Base-by-base conservation (phyloP, 345 rosid genomes). In the Orychophragmus violaceus region DNA sequence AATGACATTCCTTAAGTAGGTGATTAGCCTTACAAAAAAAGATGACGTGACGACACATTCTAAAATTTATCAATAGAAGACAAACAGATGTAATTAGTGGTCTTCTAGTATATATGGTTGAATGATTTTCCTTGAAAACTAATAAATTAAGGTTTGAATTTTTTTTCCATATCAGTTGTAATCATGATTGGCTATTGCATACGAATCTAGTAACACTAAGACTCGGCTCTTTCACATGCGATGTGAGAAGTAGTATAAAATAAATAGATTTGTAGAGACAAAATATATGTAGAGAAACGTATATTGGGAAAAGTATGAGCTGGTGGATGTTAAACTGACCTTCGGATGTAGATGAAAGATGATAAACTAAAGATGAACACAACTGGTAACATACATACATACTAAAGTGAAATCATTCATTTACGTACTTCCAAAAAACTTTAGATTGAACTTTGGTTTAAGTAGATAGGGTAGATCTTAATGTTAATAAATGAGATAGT, bases 381-480 rank as follows among this genome's bases (percentile, higher is more conserved):
- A 46, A n/a, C 44, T 7, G 32, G 63, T 67, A 44, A 30, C 18
- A 44, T 44, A n/a, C 6, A 5, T 42, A 18, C 18, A 62, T 69
- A 51, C 33, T 21, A 25, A 49, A 49, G 29, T 23, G 5, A 59
- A 60, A 14, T 28, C 53, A 60, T 69, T 51, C 18, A 28, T 10
- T 52, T 36, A 29, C 25, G 3, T 28, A 61, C 53, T 39, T 50
- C 66, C 30, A 27, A 19, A n/a, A 27, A 52, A 11, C 24, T 29
- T 51, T 18, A 51, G 53, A 51, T 22, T 22, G 13, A 50, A 51
- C 60, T 39, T 60, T 70, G 62, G 35, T 53, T 59, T 18, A 18
- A 36, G 39, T 41, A 50, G 60, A 50, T 49, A 42, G 18, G 19
- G 25, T 17, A 24, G 48, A 68, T 35, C 29, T 58, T 49, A 59